Base-by-base conservation (phyloP, 2,329 filamentous ascomycete genomes). In the Sclerotinia subarctica region DNA sequence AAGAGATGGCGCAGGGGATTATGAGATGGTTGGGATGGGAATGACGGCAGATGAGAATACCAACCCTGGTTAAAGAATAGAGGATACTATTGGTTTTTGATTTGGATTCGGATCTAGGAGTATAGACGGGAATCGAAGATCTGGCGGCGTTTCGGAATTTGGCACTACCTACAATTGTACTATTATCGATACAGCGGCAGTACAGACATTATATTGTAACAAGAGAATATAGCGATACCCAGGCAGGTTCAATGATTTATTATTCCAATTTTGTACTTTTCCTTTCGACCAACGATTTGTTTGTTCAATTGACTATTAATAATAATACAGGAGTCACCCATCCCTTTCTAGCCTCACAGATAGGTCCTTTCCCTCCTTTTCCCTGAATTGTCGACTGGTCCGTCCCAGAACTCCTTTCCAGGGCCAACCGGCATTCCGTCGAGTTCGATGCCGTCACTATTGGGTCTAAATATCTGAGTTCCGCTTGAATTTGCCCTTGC, bases 21-120 rank as follows among this genome's bases (percentile, higher is more conserved):
- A 90, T 77, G 88, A 91, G 77, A 89, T 91, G 87, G 84, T 85
- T 13, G 59, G 59, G n/a, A 63, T 66, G 54, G 80, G 81, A 52
- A 80, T 87, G 75, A 83, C 83, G 69, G 77, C 72, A 11, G 75
- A 76, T 38, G 75, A 69, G 29, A 74, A 73, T 42, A 68, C 51
- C 24, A 53, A 67, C 51, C 32, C 62, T 44, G 63, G 57, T 69
- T 69, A 53, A 67, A 70, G 38, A 65, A 44, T 11, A 60, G 17
- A 42, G 32, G 13, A 67, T 62, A 29, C 21, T 54, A 47, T 38
- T 29, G 46, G n/a, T 26, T 51, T 63, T 32, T 63, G 21, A 32
- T 54, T 64, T 64, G 58, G 35, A 52, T 67, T 21, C 35, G 46
- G 15, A 68, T 59, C 66, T 44, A 47, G 69, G 72, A 70, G 71